Conservation (phyloP, 164 flowering plant species). For the Berberis vulgaris region DNA sequence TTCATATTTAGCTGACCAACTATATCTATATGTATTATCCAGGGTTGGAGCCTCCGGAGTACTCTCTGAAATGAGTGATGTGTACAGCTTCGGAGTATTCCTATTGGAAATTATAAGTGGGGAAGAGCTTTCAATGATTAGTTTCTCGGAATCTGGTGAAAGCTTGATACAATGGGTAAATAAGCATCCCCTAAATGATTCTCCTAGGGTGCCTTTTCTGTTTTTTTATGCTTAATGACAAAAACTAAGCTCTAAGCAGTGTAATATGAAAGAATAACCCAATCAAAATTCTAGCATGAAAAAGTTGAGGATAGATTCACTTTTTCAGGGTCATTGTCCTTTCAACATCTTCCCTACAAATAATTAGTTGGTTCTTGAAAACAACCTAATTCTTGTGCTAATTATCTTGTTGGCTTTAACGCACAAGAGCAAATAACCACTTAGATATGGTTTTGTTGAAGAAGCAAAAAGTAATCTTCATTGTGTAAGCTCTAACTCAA, state of each 20-base stretch:
- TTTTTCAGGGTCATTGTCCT: not conserved
- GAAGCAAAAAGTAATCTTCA: too few species aligned
- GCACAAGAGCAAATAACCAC: too few species aligned
- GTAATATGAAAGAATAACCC: too few species aligned
- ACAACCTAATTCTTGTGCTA: too few species aligned
- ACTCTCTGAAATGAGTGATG: conserved; percentile 38
- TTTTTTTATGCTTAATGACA: too few species aligned
- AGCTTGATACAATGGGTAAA: conserved; percentile 54
- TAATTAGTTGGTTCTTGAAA: too few species aligned
- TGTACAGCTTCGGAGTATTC: conserved; percentile 68
- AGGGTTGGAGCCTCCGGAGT: conserved; percentile 35
- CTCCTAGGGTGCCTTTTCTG: not conserved
- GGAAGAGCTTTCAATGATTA: conserved; percentile 23
- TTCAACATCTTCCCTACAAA: not conserved
- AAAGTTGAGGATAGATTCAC: not conserved
- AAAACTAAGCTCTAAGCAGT: too few species aligned
- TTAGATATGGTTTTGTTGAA: too few species aligned
- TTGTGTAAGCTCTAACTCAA: too few species aligned
- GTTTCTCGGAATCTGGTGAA: conserved; percentile 24
- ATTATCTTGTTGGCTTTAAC: too few species aligned
- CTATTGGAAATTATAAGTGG: conserved; percentile 70
- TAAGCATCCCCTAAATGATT: not conserved
- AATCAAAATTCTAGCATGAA: not conserved
- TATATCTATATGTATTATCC: conserved; percentile 1
- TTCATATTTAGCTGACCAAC: conserved; percentile 1